Conservation (phyloP, 768 basidiomycete species). For the Suillus occidentalis region DNA sequence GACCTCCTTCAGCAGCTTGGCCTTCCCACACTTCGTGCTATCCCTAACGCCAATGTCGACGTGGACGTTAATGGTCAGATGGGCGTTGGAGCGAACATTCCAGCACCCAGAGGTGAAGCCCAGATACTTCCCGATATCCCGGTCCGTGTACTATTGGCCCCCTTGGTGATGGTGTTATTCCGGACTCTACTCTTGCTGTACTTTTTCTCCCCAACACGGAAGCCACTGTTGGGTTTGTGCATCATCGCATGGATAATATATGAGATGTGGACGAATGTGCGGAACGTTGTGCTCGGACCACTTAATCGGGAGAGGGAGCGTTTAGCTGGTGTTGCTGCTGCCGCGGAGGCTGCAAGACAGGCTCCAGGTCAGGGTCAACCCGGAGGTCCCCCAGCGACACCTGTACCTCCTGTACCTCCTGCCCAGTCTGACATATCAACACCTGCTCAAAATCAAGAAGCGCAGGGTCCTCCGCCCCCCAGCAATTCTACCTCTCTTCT, state of each 20-base stretch:
- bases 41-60: slow-evolving; percentile 26
- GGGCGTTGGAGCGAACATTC: slow-evolving; percentile 18
- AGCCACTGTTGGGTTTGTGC: slow-evolving; percentile 66
- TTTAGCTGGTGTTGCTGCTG: slow-evolving; percentile 22
- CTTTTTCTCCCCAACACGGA: slow-evolving; percentile 74
- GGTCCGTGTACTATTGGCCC: slow-evolving; percentile 65
- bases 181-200: slow-evolving; percentile 70
- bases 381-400: slow-evolving; percentile 26
- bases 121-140: slow-evolving; percentile 53
- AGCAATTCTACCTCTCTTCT: slow-evolving; percentile 38
- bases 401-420: slow-evolving; percentile 16
- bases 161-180: slow-evolving; percentile 64
- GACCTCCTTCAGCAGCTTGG: slow-evolving; percentile 65
- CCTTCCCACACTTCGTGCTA: slow-evolving; percentile 49
- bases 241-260: slow-evolving; percentile 71
- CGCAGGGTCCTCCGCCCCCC: slow-evolving; percentile 29
- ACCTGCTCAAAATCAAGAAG: slow-evolving; percentile 19
- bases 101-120: slow-evolving; percentile 29
- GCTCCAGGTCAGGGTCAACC: slow-evolving; percentile 21
- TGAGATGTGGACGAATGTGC: slow-evolving; percentile 73
- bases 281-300: slow-evolving; percentile 43
- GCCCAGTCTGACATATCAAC: slow-evolving; percentile 17
- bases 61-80: slow-evolving; percentile 14
- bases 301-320: slow-evolving; percentile 34
- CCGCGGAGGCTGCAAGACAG: slow-evolving; percentile 16